phyloP scores from a whole-genome alignment of 2,329 filamentous ascomycete genomes.

The Coleophoma cylindrospora region DNA sequence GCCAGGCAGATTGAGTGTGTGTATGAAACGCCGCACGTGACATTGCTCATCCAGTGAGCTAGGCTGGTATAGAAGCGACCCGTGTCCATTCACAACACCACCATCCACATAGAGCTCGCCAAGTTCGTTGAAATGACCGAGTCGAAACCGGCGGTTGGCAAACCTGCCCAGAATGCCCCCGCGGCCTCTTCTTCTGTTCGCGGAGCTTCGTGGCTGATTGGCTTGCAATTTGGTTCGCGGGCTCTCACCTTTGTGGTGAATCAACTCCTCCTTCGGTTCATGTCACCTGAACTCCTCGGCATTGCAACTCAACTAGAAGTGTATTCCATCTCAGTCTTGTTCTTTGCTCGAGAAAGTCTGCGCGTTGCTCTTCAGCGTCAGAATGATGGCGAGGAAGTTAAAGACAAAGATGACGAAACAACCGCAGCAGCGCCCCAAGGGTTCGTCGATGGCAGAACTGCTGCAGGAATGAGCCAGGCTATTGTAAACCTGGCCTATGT shows the following conservation, averaged over 20 bases:
- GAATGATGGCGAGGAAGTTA: conserved; percentile 25
- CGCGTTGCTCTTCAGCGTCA: conserved; percentile 89
- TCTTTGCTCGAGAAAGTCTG: conserved; percentile 87
- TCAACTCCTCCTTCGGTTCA: conserved; percentile 80
- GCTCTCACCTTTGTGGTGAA: conserved; percentile 88
- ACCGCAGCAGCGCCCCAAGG: conserved; percentile 11
- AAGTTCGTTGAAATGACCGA: no score
- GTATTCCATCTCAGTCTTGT: conserved; percentile 87
- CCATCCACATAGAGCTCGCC: no score
- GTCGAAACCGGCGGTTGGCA: no score
- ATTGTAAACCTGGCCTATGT: conserved; percentile 88
- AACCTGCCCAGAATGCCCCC: background rate
- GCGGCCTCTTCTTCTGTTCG: conserved; percentile 27
- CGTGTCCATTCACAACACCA: no score
- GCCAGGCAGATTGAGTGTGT: no score
- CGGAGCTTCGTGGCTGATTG: conserved; percentile 80
- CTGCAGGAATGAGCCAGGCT: conserved; percentile 54
- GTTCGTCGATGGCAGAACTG: conserved; percentile 19
- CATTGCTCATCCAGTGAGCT: no score
- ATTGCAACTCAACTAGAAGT: conserved; percentile 87
- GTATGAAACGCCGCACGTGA: no score
- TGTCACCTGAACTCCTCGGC: conserved; percentile 81
- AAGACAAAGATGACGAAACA: conserved; percentile 6
- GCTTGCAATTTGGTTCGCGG: conserved; percentile 83
- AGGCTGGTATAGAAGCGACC: no score